Conservation (phyloP, 2,329 filamentous ascomycete species). For the Onygenales sp. region DNA sequence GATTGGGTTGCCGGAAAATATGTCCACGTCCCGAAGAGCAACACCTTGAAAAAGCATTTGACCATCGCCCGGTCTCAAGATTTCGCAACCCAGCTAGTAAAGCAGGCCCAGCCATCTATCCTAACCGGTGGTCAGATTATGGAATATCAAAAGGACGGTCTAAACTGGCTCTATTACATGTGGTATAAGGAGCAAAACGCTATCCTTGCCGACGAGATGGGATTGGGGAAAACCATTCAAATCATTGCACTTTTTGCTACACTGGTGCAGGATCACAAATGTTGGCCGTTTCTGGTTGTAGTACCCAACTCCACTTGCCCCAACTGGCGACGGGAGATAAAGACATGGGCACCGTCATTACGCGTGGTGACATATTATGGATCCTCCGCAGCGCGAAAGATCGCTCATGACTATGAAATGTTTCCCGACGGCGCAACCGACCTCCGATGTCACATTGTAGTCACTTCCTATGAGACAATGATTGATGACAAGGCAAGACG, state of each 20-base stretch:
- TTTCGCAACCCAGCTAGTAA: constrained; percentile 58
- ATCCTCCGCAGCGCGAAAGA: constrained; percentile 59
- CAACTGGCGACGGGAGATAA: constrained; percentile 97
- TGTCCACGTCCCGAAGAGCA: constrained; percentile 49
- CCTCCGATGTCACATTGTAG: constrained; percentile 79
- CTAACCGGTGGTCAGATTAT: constrained; percentile 75
- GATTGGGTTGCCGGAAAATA: constrained; percentile 77
- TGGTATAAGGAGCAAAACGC: constrained; percentile 76
- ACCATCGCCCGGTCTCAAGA: constrained; percentile 54
- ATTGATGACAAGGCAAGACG: constrained; percentile 58
- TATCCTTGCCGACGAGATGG: constrained; percentile 96
- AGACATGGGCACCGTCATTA: constrained; percentile 78
- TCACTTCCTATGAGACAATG: constrained; percentile 90
- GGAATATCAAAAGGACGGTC: constrained; percentile 83
- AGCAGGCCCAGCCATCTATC: constrained; percentile 61
- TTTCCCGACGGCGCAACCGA: constrained; percentile 56
- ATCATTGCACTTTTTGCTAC: constrained; percentile 73
- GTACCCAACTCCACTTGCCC: constrained; percentile 91
- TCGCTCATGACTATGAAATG: constrained; percentile 75
- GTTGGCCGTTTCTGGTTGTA: constrained; percentile 87
- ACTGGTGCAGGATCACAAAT: constrained; percentile 58
- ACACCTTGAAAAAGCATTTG: constrained; percentile 57
- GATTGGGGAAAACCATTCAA: constrained; percentile 93
- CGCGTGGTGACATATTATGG: constrained; percentile 92
- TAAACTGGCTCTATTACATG: constrained; percentile 92